Evolutionary conservation across 306 rosid species (phyloP), one percentile per base, ranked within the genome.

Genomic region (Comarum palustre): DNA sequence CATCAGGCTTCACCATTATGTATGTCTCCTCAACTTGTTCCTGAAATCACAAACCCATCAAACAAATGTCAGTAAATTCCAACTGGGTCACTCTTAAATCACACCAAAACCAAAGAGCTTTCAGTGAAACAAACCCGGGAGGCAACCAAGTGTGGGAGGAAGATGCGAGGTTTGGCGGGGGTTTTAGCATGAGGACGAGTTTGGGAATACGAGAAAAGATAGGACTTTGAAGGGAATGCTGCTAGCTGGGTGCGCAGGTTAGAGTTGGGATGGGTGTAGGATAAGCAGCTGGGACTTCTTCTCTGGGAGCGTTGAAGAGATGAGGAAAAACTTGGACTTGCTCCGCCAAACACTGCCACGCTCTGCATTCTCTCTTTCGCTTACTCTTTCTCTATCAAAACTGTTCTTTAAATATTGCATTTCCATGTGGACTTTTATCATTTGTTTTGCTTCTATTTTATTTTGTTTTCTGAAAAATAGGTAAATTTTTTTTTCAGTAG

Each of bases 1-100:
- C 97, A 52, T 92, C 99, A 1, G 99, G 99, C 75, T 95, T 95
- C 67, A 95, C 93, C 99, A 95, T 95, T 78, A 95, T 90, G 64
- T 92, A 95, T 75, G 96, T 87, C 69, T 92, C 82, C 59, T 95
- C 96, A 78, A 92, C 93, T 69, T 84, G 90, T 75, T 95, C 93
- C 97, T 95, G 87, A 58, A 72, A 39, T 3, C 66, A 71, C 36
- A 71, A n/a, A 22, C 86, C 69, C 29, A 63, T 8, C 3, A 19
- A 16, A 69, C 78, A 29, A 81, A 34, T 31, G 59, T 13, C 60
- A 67, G 39, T 24, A 57, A 60, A 50, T 78, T 36, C 24, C 43
- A 78, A 19, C 41, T 7, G 67, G 70, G 27, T 1, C 66, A 64
- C 14, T 8, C 66, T 17, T 0, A 71, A 55, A 71, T 38, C 8